A percentile compares a stretch with the other conserved stretches of the same genome.
These are phyloP conservation scores for Eucalyptus coolabah DNA, from an alignment of 345 rosid genomes.

Conservation along the genomic window DNA sequence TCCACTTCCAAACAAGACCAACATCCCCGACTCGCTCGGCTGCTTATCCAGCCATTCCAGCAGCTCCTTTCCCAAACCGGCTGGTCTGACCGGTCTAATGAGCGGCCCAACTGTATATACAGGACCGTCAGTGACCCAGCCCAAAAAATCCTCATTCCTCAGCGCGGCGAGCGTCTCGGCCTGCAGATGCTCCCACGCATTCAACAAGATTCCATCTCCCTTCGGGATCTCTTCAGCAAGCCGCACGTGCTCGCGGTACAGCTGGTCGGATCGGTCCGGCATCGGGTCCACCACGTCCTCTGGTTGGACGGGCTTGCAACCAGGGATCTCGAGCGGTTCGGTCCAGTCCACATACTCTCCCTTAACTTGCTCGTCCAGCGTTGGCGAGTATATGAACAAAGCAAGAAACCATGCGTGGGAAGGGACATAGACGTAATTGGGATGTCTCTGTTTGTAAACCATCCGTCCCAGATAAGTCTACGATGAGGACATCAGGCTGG, in stretches of 20 bases:
- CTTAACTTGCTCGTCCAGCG: conserved; percentile 14
- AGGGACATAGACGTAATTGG: conserved; percentile 15
- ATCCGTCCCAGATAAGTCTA: conserved; percentile 22
- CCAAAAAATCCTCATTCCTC: neutral
- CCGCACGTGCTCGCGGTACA: neutral
- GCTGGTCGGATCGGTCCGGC: conserved; percentile 5
- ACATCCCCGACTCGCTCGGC: conserved; percentile 31
- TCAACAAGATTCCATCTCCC: conserved; percentile 47
- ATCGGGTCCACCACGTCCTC: conserved; percentile 29
- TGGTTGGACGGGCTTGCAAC: conserved; percentile 33
- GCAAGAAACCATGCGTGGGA: conserved; percentile 48
- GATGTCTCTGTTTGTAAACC: neutral
- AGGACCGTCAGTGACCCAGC: conserved; percentile 3
- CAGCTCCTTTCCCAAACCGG: neutral
- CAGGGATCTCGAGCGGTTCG: conserved; percentile 28
- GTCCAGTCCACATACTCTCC: conserved; percentile 19
- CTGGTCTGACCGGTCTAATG: neutral
- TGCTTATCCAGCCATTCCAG: conserved; percentile 44
- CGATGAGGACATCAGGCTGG: conserved; percentile 30
- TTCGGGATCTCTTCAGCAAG: neutral
- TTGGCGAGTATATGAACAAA: neutral
- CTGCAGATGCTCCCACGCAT: conserved; percentile 49
- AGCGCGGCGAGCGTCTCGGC: conserved; percentile 19
- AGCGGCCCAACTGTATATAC: conserved; percentile 41
- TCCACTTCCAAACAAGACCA: conserved; percentile 67